These are phyloP conservation scores for Bjerkandera adusta DNA, from an alignment of 1,284 basidiomycete species.

Conservation along the genomic window DNA sequence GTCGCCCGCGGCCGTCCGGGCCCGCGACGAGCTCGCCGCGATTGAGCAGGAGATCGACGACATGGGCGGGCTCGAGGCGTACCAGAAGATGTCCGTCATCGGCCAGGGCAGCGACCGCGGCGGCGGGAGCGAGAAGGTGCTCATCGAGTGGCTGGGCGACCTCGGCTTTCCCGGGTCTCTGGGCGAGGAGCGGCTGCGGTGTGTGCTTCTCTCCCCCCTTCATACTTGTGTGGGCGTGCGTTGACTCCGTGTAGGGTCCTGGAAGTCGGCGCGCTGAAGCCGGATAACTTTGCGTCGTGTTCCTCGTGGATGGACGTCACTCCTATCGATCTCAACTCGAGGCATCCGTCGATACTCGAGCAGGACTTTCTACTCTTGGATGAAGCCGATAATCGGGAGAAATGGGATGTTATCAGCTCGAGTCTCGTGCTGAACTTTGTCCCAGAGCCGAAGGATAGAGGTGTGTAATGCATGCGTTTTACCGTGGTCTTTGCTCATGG, in stretches of 20 bases:
- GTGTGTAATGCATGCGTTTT: slow-evolving; percentile 36
- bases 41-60: slow-evolving; percentile 60
- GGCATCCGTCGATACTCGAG: slow-evolving; percentile 74
- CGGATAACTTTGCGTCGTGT: slow-evolving; percentile 73
- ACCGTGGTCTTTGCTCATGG: not conserved
- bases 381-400: slow-evolving; percentile 39
- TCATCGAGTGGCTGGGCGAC: slow-evolving; percentile 73
- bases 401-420: slow-evolving; percentile 79
- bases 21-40: slow-evolving; percentile 37
- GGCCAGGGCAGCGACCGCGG: slow-evolving; percentile 81
- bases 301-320: slow-evolving; percentile 68
- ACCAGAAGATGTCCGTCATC: slow-evolving; percentile 78
- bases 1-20: slow-evolving; percentile 9
- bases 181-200: slow-evolving; percentile 26
- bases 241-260: slow-evolving; percentile 52
- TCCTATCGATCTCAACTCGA: slow-evolving; percentile 80
- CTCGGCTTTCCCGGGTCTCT: slow-evolving; percentile 36
- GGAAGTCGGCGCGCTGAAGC: slow-evolving; percentile 84
- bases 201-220: not conserved
- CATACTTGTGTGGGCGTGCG: not conserved
- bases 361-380: slow-evolving; percentile 79
- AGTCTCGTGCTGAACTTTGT: slow-evolving; percentile 90
- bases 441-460: slow-evolving; percentile 71
- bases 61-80: slow-evolving; percentile 74
- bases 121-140: slow-evolving; percentile 79